These are phyloP conservation scores for Fonsecaea multimorphosa DNA, from an alignment of 2,329 filamentous ascomycete species.

Conservation along the genomic window DNA sequence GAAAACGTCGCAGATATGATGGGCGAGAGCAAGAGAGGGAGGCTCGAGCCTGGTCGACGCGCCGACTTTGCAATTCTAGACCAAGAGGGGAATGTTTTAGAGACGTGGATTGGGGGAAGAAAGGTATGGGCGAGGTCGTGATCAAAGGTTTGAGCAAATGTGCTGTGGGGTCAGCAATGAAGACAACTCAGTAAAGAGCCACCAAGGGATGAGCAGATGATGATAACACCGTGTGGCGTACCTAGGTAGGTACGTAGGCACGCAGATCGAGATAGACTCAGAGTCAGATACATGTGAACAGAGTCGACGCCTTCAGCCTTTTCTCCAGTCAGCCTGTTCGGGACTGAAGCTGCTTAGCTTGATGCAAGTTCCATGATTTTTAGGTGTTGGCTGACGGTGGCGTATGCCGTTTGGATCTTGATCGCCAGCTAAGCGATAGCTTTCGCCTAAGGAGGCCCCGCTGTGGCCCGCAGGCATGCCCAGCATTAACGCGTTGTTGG, in stretches of 20 bases:
- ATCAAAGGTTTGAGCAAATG: neutral
- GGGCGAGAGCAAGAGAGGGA: conserved; percentile 53
- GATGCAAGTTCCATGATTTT: conserved; percentile 12
- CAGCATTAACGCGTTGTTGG: conserved; percentile 1
- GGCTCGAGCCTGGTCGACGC: conserved; percentile 52
- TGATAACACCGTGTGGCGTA: neutral
- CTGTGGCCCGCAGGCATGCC: neutral
- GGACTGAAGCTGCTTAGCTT: neutral
- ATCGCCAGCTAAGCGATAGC: conserved; percentile 19
- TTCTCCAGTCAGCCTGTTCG: neutral
- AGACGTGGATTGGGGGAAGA: conserved; percentile 59
- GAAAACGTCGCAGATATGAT: conserved; percentile 60
- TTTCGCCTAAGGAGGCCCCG: conserved; percentile 11
- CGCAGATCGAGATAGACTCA: conserved; percentile 5
- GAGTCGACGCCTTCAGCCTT: neutral
- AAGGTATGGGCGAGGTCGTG: conserved; percentile 47
- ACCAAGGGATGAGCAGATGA: neutral
- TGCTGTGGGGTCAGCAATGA: neutral
- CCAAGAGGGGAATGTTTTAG: conserved; percentile 53
- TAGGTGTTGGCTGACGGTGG: conserved; percentile 10
- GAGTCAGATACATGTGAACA: neutral
- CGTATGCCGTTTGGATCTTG: conserved; percentile 11
- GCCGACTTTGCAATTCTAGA: conserved; percentile 59
- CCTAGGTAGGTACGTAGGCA: neutral
- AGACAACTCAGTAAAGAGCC: neutral